phyloP scores from a whole-genome alignment of 257 asterid genomes.

The Linaria vulgaris region DNA sequence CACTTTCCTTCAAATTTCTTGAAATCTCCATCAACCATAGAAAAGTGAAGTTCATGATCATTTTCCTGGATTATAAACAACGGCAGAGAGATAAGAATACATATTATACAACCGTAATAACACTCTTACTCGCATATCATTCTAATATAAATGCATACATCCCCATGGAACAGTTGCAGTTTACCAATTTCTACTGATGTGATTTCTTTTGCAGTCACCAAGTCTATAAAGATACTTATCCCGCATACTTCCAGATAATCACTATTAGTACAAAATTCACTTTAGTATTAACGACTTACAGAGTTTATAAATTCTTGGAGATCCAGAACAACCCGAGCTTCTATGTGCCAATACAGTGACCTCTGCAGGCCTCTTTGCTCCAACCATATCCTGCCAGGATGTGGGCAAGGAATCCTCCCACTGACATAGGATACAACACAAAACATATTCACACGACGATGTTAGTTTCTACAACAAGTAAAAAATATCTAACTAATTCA shows the following conservation, averaged over 20 bases:
- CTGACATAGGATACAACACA: conserved; percentile 37
- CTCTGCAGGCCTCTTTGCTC: conserved; percentile 95
- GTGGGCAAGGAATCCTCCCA: conserved; percentile 86
- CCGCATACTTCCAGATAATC: neutral
- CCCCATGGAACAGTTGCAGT: neutral
- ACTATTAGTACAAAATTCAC: conserved; percentile 3
- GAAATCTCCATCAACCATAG: conserved; percentile 98
- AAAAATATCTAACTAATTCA: conserved; percentile 9
- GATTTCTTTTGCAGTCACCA: conserved; percentile 6
- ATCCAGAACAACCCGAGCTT: conserved; percentile 94
- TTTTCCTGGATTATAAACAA: conserved; percentile 44
- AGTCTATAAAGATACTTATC: conserved; percentile 5
- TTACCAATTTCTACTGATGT: neutral
- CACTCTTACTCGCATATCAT: neutral
- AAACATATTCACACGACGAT: conserved; percentile 10
- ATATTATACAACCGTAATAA: neutral
- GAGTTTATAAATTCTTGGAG: conserved; percentile 70
- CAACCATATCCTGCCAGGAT: conserved; percentile 93
- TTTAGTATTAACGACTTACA: conserved; percentile 40
- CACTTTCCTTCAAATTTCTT: conserved; percentile 97
- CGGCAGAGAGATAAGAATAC: neutral
- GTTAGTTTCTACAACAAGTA: conserved; percentile 5
- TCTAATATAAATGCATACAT: neutral
- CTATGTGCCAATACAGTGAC: conserved; percentile 95
- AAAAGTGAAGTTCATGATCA: conserved; percentile 75